Percentiles rank a stretch among this genome's conserved stretches.
Conservation (phyloP, 2,329 filamentous ascomycete genomes). For the Fusarium devonianum region DNA sequence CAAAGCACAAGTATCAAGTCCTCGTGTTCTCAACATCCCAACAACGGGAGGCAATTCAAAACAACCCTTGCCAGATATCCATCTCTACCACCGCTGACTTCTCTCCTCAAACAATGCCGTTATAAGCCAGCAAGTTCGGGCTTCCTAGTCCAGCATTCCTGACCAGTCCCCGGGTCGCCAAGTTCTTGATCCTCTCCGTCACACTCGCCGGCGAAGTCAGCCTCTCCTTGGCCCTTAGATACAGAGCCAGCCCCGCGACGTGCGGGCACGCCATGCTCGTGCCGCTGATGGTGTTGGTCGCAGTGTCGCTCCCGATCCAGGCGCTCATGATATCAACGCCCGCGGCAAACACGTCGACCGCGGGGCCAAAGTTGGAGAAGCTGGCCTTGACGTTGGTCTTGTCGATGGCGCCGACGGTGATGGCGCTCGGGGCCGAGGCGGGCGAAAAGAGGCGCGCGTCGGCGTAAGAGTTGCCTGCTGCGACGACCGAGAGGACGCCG, state of each 20-base stretch:
- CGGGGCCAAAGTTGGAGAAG: constrained; percentile 59
- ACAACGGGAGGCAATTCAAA: background rate
- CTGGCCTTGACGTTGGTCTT: constrained; percentile 47
- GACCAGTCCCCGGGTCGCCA: constrained; percentile 51
- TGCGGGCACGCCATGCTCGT: constrained; percentile 71
- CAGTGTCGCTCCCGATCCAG: constrained; percentile 52
- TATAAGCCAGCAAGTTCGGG: constrained; percentile 57
- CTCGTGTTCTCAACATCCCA: background rate
- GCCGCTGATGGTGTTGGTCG: constrained; percentile 59
- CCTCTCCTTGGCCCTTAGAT: constrained; percentile 49
- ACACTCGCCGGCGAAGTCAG: constrained; percentile 54
- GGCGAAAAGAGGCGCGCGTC: constrained; percentile 54
- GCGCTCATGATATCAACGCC: constrained; percentile 56
- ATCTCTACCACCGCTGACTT: background rate
- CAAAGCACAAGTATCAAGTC: background rate
- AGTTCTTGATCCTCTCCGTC: constrained; percentile 49
- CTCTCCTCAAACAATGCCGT: constrained; percentile 44
- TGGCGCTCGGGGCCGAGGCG: constrained; percentile 55
- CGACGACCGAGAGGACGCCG: constrained; percentile 61
- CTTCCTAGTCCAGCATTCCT: constrained; percentile 46
- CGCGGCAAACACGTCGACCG: constrained; percentile 60
- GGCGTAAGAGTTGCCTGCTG: constrained; percentile 60
- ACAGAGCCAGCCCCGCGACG: constrained; percentile 66
- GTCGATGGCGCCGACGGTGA: constrained; percentile 62
- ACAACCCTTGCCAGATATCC: background rate